Conservation (phyloP, 192 early-diverging fungal species). For the Thamnidium elegans region DNA sequence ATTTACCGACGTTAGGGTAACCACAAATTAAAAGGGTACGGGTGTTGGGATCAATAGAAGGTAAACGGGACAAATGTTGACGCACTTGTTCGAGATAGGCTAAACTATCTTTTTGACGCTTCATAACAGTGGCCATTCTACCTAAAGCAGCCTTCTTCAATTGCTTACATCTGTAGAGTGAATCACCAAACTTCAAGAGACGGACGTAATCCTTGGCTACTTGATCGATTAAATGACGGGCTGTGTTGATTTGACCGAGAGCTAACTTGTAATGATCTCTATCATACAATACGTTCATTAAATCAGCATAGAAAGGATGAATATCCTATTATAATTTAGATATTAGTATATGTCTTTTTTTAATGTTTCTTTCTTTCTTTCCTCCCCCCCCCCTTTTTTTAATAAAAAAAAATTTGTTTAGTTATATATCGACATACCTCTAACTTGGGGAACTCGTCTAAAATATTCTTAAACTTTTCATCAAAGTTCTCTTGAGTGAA, state of each 20-base stretch:
- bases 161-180: slow-evolving; percentile 98
- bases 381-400: not conserved
- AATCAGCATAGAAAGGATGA: slow-evolving; percentile 98
- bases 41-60: slow-evolving; percentile 99
- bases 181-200: slow-evolving; percentile 98
- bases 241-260: slow-evolving; percentile 96
- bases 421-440: slow-evolving; percentile 69
- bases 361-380: not conserved
- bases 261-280: slow-evolving; percentile 99
- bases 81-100: slow-evolving; percentile 98
- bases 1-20: slow-evolving; percentile 99
- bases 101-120: slow-evolving; percentile 95
- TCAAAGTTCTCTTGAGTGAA: slow-evolving; percentile 97
- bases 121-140: slow-evolving; percentile 99
- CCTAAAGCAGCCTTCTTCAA: slow-evolving; percentile 97
- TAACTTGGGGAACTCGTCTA: slow-evolving; percentile 96
- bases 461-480: slow-evolving; percentile 91
- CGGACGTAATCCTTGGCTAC: slow-evolving; percentile 98
- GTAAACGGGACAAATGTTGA: slow-evolving; percentile 97
- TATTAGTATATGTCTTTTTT: not conserved
- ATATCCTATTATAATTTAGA: slow-evolving; percentile 68
- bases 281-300: slow-evolving; percentile 99
- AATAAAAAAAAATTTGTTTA: not conserved
- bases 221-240: slow-evolving; percentile 93
- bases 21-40: slow-evolving; percentile 98